Conservation (phyloP, 306 rosid species). For the Abrus pulchellus region DNA sequence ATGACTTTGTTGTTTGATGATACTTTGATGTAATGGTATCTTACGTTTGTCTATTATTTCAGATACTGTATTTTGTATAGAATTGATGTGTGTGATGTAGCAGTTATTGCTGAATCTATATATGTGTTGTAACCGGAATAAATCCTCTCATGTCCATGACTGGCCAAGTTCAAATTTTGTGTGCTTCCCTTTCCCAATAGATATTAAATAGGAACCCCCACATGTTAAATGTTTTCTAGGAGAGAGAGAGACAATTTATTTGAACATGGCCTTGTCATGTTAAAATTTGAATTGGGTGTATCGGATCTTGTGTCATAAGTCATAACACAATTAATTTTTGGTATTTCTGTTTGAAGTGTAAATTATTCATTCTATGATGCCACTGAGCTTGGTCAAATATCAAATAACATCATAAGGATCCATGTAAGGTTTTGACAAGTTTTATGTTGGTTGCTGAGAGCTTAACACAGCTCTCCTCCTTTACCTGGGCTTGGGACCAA, state of each 20-base stretch:
- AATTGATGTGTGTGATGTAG: slow-evolving; percentile 10
- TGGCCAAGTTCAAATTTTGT: neutral
- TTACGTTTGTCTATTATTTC: neutral
- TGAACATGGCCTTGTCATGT: slow-evolving; percentile 1
- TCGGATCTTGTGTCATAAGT: slow-evolving; percentile 2
- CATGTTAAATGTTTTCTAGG: neutral
- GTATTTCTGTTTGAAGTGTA: slow-evolving; percentile 11
- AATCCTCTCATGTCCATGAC: neutral
- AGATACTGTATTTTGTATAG: neutral
- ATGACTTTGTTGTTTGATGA: neutral
- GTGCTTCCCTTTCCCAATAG: neutral
- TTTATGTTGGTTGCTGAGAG: too few relatives aligned
- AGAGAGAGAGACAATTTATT: neutral
- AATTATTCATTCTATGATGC: neutral
- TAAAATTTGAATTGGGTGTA: neutral
- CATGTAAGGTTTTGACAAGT: too few relatives aligned
- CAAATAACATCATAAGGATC: too few relatives aligned
- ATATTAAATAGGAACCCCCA: neutral
- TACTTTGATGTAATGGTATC: neutral
- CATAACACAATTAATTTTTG: slow-evolving; percentile 18
- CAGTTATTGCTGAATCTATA: slow-evolving; percentile 5
- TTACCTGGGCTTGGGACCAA: too few relatives aligned
- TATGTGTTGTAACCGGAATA: neutral
- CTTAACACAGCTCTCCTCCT: too few relatives aligned
- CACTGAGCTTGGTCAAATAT: too few relatives aligned